phyloP scores from a whole-genome alignment of 2,329 filamentous ascomycete genomes.

The Claviceps fusiformis region DNA sequence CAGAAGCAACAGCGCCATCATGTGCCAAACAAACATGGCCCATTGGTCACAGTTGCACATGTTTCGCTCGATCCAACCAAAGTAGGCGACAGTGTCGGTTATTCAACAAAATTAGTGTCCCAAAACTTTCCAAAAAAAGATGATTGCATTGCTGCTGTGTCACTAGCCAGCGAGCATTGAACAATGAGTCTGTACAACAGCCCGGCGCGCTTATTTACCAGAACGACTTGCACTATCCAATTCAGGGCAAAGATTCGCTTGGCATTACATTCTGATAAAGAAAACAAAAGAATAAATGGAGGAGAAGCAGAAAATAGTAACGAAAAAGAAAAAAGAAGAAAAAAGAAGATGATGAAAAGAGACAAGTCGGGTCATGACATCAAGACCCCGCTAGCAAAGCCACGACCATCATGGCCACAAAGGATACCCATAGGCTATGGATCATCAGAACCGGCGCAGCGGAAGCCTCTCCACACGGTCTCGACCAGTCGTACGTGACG shows the following conservation, averaged over 20 bases:
- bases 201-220: neutral
- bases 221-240: neutral
- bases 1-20: neutral
- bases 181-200: neutral
- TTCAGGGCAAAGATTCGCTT: too few species aligned
- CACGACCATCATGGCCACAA: slow-evolving; percentile 11
- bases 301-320: too few species aligned
- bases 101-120: too few species aligned
- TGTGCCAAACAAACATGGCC: neutral
- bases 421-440: slow-evolving; percentile 11
- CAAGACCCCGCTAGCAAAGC: neutral
- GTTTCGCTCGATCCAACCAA: neutral
- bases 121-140: too few species aligned
- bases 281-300: neutral
- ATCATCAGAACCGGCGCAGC: neutral
- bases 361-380: too few species aligned
- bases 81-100: neutral
- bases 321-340: neutral
- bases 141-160: neutral
- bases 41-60: neutral
- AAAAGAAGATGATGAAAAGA: neutral
- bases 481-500: slow-evolving; percentile 49
- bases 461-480: slow-evolving; percentile 33
- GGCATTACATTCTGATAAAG: too few species aligned
- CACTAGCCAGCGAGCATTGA: neutral